Conservation (phyloP, 805 yeast species). For the Debaryomyces maramus region DNA sequence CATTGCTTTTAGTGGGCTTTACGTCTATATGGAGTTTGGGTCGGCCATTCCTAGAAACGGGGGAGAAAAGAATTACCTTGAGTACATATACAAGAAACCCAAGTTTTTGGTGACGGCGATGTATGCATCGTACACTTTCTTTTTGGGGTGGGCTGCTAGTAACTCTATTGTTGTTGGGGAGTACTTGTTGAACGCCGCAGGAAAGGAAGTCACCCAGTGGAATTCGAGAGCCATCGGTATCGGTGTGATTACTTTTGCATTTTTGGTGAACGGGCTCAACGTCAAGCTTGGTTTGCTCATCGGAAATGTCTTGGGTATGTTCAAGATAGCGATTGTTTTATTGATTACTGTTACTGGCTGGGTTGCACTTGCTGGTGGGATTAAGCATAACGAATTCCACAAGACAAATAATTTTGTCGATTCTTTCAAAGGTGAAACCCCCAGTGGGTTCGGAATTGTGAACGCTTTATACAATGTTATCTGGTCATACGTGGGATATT, state of each 20-base stretch:
- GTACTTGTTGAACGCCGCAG: constrained; percentile 74
- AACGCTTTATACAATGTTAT: constrained; percentile 79
- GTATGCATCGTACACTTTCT: constrained; percentile 68
- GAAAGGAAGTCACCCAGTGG: constrained; percentile 68
- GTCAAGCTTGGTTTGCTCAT: constrained; percentile 67
- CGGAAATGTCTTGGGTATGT: constrained; percentile 63
- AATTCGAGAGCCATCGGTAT: constrained; percentile 75
- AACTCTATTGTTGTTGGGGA: constrained; percentile 80
- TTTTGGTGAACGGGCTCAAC: constrained; percentile 58
- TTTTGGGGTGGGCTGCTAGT: constrained; percentile 85
- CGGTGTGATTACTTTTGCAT: constrained; percentile 70
- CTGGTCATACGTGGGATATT: constrained; percentile 83
- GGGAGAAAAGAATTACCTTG: constrained; percentile 82
- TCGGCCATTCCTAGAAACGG: constrained; percentile 77
- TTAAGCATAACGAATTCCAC: constrained; percentile 45
- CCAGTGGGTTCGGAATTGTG: constrained; percentile 67
- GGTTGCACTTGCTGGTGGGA: constrained; percentile 78
- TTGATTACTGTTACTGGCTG: constrained; percentile 77
- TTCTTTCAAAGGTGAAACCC: constrained; percentile 55
- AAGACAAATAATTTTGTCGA: constrained; percentile 60
- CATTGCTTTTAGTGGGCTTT: constrained; percentile 56
- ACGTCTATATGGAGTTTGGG: constrained; percentile 80
- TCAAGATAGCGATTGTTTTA: constrained; percentile 69
- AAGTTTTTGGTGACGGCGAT: constrained; percentile 61
- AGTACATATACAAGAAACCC: constrained; percentile 68